Conservation (phyloP, 2,329 filamentous ascomycete genomes). For the Fusarium longipes region DNA sequence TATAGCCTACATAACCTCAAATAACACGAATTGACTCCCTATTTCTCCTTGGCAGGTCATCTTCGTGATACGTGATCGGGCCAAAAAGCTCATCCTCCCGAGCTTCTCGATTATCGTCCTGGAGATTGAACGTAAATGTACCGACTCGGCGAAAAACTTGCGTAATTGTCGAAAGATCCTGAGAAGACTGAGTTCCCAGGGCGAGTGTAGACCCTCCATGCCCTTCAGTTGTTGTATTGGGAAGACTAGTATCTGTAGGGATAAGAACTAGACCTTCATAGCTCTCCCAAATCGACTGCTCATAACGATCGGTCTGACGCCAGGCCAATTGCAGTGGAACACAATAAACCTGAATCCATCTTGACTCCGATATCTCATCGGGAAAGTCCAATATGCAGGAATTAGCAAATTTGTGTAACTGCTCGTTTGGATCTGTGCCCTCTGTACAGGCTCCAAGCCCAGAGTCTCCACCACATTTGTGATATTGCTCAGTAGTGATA, state of each 20-base stretch:
- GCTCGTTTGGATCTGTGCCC: not conserved
- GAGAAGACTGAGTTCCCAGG: rapidly evolving
- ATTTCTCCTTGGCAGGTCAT: not conserved
- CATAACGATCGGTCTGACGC: conserved; percentile 12
- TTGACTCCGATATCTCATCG: rapidly evolving
- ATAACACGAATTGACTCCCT: not conserved
- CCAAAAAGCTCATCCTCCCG: not conserved
- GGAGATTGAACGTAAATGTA: conserved; percentile 1
- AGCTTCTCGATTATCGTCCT: not conserved
- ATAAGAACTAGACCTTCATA: not conserved
- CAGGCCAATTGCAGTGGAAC: not conserved
- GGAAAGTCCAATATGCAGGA: not conserved
- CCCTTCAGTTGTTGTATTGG: rapidly evolving
- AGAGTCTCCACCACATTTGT: rapidly evolving
- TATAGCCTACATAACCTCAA: too few relatives aligned
- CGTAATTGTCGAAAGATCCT: not conserved
- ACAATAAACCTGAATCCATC: not conserved
- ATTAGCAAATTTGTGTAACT: not conserved
- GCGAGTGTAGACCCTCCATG: rapidly evolving
- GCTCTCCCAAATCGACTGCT: conserved; percentile 9
- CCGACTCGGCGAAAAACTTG: not conserved
- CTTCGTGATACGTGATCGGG: not conserved
- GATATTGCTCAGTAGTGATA: not conserved
- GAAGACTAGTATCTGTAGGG: not conserved
- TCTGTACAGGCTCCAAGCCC: rapidly evolving